These are phyloP conservation scores for Seiridium unicorne DNA, from an alignment of 2,329 filamentous ascomycete species.

Conservation along the genomic window DNA sequence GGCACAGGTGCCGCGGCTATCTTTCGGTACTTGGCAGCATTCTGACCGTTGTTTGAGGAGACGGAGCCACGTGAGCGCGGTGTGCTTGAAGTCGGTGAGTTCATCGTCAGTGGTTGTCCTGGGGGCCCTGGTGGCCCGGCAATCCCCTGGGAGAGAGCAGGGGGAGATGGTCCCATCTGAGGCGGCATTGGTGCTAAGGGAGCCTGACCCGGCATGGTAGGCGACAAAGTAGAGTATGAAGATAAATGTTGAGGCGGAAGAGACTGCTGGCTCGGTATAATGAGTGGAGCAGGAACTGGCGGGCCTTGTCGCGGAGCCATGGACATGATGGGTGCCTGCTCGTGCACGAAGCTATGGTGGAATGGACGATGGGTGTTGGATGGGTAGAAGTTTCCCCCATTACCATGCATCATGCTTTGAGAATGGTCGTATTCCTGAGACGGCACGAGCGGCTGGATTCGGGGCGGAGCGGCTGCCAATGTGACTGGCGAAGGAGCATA, in stretches of 20 bases:
- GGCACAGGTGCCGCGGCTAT: slow-evolving; percentile 58
- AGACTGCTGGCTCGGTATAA: slow-evolving; percentile 17
- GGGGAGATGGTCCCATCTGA: slow-evolving; percentile 20
- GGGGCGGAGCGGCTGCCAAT: slow-evolving; percentile 11
- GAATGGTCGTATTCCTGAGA: slow-evolving; percentile 25
- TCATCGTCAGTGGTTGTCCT: neutral
- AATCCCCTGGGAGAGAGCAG: slow-evolving; percentile 19
- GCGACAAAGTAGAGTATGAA: slow-evolving; percentile 22
- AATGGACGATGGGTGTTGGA: slow-evolving; percentile 30
- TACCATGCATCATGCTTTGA: slow-evolving; percentile 27
- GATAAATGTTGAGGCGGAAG: slow-evolving; percentile 16
- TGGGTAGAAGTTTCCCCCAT: slow-evolving; percentile 33
- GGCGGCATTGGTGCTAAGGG: slow-evolving; percentile 23
- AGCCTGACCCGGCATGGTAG: slow-evolving; percentile 20
- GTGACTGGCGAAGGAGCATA: slow-evolving; percentile 12
- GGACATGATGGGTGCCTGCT: slow-evolving; percentile 22
- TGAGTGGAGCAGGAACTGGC: slow-evolving; percentile 11
- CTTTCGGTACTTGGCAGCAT: slow-evolving; percentile 50
- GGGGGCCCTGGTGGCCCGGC: neutral
- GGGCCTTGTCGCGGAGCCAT: slow-evolving; percentile 22
- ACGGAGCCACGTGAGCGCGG: neutral
- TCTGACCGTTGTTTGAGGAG: slow-evolving; percentile 10
- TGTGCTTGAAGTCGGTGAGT: neutral
- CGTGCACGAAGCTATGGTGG: slow-evolving; percentile 32
- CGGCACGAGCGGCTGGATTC: slow-evolving; percentile 13